Evolutionary conservation across 768 basidiomycete species (phyloP).

Genomic region (Russula olivacea): DNA sequence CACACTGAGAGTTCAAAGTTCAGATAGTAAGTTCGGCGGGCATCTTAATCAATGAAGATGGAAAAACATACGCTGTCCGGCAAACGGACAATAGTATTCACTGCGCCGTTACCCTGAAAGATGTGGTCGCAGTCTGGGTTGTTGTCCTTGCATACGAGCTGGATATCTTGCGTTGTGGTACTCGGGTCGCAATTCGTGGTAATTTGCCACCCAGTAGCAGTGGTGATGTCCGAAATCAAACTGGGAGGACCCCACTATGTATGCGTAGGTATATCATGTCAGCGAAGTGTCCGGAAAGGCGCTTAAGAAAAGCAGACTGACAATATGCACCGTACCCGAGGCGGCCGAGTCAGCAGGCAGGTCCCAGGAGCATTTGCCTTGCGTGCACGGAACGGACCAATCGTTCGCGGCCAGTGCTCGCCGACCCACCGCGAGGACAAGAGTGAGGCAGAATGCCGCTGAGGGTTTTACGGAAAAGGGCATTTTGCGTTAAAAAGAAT

Average conservation of each 20-base stretch:
- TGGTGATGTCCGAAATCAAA: constrained; percentile 20
- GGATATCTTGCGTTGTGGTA: not conserved
- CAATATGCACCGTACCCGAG: constrained; percentile 12
- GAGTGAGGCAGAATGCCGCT: not conserved
- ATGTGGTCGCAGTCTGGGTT: constrained; percentile 22
- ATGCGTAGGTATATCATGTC: not conserved
- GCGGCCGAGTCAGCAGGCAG: not conserved
- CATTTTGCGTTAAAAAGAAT: not conserved
- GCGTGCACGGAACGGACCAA: constrained; percentile 11
- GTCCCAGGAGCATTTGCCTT: constrained; percentile 14
- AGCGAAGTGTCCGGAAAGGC: not conserved
- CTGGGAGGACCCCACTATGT: constrained; percentile 10
- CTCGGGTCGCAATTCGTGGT: constrained; percentile 3
- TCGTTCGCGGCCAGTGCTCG: constrained; percentile 11
- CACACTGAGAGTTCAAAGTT: not conserved
- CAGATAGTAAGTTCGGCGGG: not conserved
- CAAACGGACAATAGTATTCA: constrained; percentile 25
- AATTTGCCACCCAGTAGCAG: constrained; percentile 8
- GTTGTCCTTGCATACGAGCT: constrained; percentile 2
- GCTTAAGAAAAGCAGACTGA: constrained; percentile 2
- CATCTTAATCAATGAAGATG: not conserved
- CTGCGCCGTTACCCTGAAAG: constrained; percentile 17
- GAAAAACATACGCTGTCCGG: constrained; percentile 12
- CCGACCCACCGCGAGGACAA: not conserved
- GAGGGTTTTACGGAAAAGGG: not conserved